Conservation (phyloP, 441 rosid genomes). For the Hura crepitans region DNA sequence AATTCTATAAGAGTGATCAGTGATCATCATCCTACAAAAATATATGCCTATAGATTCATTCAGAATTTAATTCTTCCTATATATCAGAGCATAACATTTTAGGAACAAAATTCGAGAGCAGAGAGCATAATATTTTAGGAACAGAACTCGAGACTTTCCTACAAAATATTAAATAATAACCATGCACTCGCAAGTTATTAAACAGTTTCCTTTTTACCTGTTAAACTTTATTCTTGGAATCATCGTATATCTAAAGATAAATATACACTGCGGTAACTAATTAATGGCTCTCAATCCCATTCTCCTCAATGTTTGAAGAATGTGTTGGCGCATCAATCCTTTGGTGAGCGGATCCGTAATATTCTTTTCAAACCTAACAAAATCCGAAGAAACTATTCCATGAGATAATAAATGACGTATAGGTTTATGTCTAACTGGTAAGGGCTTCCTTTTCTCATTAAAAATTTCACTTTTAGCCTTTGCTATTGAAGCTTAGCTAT, state of each 20-base stretch:
- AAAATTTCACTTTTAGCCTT: no score
- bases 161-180: not conserved
- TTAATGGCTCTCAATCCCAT: not conserved
- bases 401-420: no score
- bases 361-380: not conserved
- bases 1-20: not conserved
- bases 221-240: not conserved
- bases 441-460: no score
- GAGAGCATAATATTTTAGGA: not conserved
- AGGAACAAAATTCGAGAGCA: no score
- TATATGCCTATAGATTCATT: not conserved
- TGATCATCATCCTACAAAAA: not conserved
- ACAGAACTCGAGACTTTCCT: not conserved
- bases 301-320: no score
- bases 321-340: no score
- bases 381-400: not conserved
- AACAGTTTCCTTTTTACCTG: not conserved
- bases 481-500: no score
- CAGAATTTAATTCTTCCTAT: not conserved
- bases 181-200: not conserved
- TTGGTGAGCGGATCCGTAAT: not conserved
- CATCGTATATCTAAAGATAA: no score
- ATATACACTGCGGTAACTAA: no score
- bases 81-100: no score
- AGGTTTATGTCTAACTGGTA: no score